Evolutionary conservation across 2,329 filamentous ascomycete species (phyloP).

Genomic region (Phaeosphaeria sp.): DNA sequence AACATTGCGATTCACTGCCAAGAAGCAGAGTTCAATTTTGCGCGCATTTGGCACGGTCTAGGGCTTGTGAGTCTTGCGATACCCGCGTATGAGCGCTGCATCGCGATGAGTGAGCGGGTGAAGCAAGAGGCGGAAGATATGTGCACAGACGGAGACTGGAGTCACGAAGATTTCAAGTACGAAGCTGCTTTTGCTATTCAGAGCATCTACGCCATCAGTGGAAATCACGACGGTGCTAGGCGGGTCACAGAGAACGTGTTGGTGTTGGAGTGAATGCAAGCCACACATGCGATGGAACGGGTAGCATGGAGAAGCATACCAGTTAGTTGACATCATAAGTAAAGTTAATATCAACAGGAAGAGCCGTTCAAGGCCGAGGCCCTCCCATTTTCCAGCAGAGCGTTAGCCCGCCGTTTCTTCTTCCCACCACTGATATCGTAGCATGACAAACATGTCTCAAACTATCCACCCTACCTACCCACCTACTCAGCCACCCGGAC

Average conservation of each 20-base stretch:
- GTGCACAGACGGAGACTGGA: slow-evolving; percentile 43
- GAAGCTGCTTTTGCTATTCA: slow-evolving; percentile 80
- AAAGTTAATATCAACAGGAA: not conserved
- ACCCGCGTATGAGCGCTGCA: slow-evolving; percentile 70
- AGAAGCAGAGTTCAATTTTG: slow-evolving; percentile 85
- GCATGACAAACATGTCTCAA: not conserved
- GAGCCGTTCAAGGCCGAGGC: too few species aligned
- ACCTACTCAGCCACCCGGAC: too few species aligned
- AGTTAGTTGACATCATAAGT: too few species aligned
- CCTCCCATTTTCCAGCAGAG: not conserved
- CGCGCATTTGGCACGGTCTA: slow-evolving; percentile 75
- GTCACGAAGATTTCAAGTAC: slow-evolving; percentile 64
- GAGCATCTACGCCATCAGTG: slow-evolving; percentile 68
- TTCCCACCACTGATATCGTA: not conserved
- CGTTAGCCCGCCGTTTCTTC: not conserved
- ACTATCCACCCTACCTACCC: not conserved
- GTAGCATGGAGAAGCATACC: not conserved
- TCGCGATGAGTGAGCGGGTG: slow-evolving; percentile 58
- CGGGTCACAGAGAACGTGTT: slow-evolving; percentile 65
- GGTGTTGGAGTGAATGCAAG: slow-evolving; percentile 45
- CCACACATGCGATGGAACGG: not conserved
- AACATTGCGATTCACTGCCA: slow-evolving; percentile 60
- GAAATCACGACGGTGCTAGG: slow-evolving; percentile 67
- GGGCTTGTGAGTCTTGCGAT: slow-evolving; percentile 76
- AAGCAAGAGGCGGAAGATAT: slow-evolving; percentile 18